These are phyloP conservation scores for Colletotrichum sp. DNA, from an alignment of 2,329 filamentous ascomycete genomes.

Conservation along the genomic window DNA sequence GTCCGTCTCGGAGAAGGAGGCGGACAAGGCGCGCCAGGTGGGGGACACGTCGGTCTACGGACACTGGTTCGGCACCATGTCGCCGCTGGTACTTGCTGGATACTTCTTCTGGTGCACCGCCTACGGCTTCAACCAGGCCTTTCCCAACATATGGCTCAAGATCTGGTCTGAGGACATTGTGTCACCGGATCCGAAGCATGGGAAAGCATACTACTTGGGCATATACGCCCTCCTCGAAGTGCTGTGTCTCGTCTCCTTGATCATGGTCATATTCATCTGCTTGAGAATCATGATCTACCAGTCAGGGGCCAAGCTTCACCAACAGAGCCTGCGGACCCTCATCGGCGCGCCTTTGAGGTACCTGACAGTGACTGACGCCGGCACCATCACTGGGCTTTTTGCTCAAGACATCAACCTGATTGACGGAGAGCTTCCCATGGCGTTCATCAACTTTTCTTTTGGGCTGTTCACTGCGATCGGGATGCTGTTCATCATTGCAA, in stretches of 20 bases:
- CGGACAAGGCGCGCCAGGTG: slow-evolving; percentile 26
- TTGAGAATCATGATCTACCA: slow-evolving; percentile 27
- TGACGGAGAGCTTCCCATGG: slow-evolving; percentile 41
- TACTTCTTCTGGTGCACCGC: slow-evolving; percentile 26
- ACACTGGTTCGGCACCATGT: slow-evolving; percentile 37
- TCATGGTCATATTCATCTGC: slow-evolving; percentile 25
- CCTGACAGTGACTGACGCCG: slow-evolving; percentile 46
- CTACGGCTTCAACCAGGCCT: slow-evolving; percentile 30
- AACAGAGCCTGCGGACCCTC: slow-evolving; percentile 34
- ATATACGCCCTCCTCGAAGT: slow-evolving; percentile 31
- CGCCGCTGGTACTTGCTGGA: slow-evolving; percentile 12
- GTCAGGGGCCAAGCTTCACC: slow-evolving; percentile 37
- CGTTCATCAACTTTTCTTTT: slow-evolving; percentile 34
- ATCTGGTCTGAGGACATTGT: slow-evolving; percentile 41
- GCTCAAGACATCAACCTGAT: slow-evolving; percentile 49
- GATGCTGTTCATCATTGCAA: slow-evolving; percentile 52
- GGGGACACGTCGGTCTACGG: slow-evolving; percentile 38
- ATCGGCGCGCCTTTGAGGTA: slow-evolving; percentile 44
- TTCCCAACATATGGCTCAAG: slow-evolving; percentile 44
- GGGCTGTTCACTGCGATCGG: slow-evolving; percentile 36
- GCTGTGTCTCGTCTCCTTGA: slow-evolving; percentile 23
- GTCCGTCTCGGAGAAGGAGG: neutral
- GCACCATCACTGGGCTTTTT: slow-evolving; percentile 48
- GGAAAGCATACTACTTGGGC: slow-evolving; percentile 33
- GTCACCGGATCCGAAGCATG: neutral